phyloP scores from a whole-genome alignment of 108 stramenopile genomes.

The Cyclotella kingstonii region DNA sequence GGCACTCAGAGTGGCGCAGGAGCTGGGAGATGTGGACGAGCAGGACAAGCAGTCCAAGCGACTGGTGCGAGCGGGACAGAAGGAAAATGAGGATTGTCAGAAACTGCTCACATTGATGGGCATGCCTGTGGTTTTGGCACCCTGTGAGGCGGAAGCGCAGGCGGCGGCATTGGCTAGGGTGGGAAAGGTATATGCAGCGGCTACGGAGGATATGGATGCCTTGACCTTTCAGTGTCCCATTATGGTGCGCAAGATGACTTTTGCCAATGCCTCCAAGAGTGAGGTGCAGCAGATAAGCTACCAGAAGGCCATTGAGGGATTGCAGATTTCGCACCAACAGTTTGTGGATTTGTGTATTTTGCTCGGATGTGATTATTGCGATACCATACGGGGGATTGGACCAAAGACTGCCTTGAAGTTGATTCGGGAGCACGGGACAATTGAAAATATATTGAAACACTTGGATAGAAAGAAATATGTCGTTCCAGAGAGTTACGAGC shows the following conservation, averaged over 20 bases:
- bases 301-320: constrained; percentile 83
- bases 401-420: constrained; percentile 97
- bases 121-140: constrained; percentile 91
- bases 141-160: constrained; percentile 99
- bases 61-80: constrained; percentile 80
- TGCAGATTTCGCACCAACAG: constrained; percentile 91
- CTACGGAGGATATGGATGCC: constrained; percentile 99
- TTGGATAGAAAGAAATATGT: constrained; percentile 78
- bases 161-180: constrained; percentile 87
- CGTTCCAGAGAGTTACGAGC: constrained; percentile 82
- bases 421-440: constrained; percentile 78
- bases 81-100: constrained; percentile 90
- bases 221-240: constrained; percentile 94
- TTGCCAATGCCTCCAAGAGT: constrained; percentile 69
- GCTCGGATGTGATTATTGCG: constrained; percentile 97
- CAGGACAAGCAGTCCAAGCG: constrained; percentile 85
- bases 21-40: constrained; percentile 84
- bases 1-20: constrained; percentile 81
- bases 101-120: constrained; percentile 93
- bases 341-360: constrained; percentile 99
- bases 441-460: constrained; percentile 84
- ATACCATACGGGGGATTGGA: constrained; percentile 94
- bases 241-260: constrained; percentile 89
- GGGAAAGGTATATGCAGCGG: constrained; percentile 94
- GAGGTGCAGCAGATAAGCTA: constrained; percentile 88